Evolutionary conservation across 2,329 filamentous ascomycete genomes (phyloP).

Genomic region (Sclerotinia subarctica): DNA sequence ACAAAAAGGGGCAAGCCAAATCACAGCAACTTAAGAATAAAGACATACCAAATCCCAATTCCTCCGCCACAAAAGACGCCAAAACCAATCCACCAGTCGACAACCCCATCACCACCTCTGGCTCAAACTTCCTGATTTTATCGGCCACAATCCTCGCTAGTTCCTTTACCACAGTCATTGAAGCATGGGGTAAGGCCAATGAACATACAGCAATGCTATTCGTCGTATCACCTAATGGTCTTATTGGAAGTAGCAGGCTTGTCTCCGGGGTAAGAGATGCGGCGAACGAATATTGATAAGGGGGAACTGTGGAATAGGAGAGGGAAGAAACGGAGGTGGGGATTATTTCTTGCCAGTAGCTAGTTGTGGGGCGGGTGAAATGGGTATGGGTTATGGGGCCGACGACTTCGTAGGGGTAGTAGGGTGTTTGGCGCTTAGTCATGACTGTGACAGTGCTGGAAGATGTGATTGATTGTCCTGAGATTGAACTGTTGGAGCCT

Average conservation of each 20-base stretch:
- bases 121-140: not conserved
- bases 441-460: not conserved
- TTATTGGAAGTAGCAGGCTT: conserved; percentile 2
- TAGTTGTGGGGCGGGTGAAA: conserved; percentile 6
- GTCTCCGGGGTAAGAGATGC: not conserved
- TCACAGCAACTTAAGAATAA: not conserved
- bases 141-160: not conserved
- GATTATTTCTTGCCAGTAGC: conserved; percentile 12
- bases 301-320: not conserved
- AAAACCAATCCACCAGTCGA: conserved; percentile 8
- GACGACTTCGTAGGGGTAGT: not conserved
- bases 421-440: not conserved
- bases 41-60: conserved; percentile 5
- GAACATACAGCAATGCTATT: conserved; percentile 2
- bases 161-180: conserved; percentile 4
- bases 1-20: not conserved
- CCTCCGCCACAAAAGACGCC: conserved; percentile 9
- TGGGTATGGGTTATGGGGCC: not conserved
- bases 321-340: not conserved
- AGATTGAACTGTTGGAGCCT: not conserved
- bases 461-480: too few species aligned
- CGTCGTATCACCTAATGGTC: not conserved
- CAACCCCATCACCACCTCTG: conserved; percentile 1
- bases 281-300: conserved; percentile 1
- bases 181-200: conserved; percentile 6